Evolutionary conservation across 2,329 filamentous ascomycete species (phyloP).

Genomic region (Pseudopithomyces maydicus): DNA sequence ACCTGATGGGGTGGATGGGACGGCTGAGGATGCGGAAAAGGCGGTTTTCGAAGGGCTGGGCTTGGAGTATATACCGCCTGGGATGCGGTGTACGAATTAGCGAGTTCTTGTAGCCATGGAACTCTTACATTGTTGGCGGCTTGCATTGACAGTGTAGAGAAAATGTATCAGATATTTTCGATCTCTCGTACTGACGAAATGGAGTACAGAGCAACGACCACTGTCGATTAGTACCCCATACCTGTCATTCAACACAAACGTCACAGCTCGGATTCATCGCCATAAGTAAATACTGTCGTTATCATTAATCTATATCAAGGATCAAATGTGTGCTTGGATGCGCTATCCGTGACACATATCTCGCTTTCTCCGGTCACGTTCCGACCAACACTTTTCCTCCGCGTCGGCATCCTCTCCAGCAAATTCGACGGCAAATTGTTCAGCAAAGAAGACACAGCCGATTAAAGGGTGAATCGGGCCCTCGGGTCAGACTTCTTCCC

Average conservation of each 20-base stretch:
- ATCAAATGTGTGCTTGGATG: neutral
- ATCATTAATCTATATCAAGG: neutral
- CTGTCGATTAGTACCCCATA: no score
- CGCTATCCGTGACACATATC: neutral
- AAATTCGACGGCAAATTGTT: no score
- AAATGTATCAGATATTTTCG: no score
- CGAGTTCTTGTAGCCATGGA: neutral
- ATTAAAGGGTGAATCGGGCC: no score
- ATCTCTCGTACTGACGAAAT: no score
- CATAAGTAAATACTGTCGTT: neutral
- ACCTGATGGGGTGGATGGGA: conserved; percentile 50
- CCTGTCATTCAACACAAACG: neutral
- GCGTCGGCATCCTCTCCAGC: no score
- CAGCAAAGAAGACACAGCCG: no score
- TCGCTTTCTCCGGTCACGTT: neutral
- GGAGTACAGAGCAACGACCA: no score
- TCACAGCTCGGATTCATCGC: neutral
- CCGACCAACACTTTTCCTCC: no score
- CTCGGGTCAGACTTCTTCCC: no score
- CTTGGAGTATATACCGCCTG: conserved; percentile 55
- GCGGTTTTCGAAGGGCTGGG: conserved; percentile 78
- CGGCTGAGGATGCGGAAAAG: conserved; percentile 74
- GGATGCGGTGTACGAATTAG: conserved; percentile 53
- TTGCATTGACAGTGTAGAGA: no score
- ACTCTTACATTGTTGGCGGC: no score